Base-by-base conservation (phyloP, 768 basidiomycete species). In the Pholiota conissans region DNA sequence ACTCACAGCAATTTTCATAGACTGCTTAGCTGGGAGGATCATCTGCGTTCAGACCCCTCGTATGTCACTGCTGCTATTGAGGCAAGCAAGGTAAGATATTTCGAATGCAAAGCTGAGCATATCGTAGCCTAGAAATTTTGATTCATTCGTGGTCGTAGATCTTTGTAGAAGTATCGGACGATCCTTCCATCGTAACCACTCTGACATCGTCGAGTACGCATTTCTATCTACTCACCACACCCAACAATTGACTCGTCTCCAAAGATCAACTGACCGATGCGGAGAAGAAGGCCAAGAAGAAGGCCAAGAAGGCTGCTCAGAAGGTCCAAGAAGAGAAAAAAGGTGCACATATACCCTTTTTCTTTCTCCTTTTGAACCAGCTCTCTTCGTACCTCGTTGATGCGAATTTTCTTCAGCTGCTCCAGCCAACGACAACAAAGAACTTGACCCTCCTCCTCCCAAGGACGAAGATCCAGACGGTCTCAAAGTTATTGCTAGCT, bases 391-490 rank as follows among this genome's bases (percentile, higher is more conserved):
- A 26, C n/a, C 16, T 26, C 16, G 26, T 20, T 52, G 30, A 34
- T 30, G 16, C 47, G 5, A 30, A 29, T 39, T 30, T 20, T 29
- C 54, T 40, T 45, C 63, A 72, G 72, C 74, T 26, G 69, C 77
- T 20, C 64, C 74, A 22, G 67, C 75, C 8, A 73, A 81, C 57
- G 86, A 87, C 60, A 90, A 93, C 73, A 88, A 86, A 67, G 90
- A 90, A 26, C 79, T 90, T 0, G 87, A 90, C 40, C 69, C 74
- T 1, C 68, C 69, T 4, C 67, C 77, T 3, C 55, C 74, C 10
- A 90, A 85, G 68, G 93, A 95, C 63, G 90, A 93, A 3, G 95
- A 96, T 67, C 91, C 91, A 0, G 85, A 90, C 18, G 96, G 95
- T 22, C 65, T 81, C 45, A 89, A 91, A 65, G 74, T 94, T 4